Evolutionary conservation across 306 rosid species (phyloP), one percentile per base, ranked within the genome.

Genomic region (Acacia acuminata): DNA sequence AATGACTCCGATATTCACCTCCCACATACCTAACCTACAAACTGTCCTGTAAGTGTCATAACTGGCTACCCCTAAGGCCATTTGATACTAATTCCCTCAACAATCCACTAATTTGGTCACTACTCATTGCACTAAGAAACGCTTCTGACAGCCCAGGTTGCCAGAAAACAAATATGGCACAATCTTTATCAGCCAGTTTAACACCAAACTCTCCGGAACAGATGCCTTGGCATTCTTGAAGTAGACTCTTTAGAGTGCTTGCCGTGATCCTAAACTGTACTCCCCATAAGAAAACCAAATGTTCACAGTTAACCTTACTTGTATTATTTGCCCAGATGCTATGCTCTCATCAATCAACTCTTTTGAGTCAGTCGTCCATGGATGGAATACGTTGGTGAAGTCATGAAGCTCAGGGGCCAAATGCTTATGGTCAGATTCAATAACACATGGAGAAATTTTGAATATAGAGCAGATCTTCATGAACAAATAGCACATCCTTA

Each of bases 221-320:
- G 43, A 90, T 83, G 10, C 75, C 75, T 20, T 90, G 27, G 1
- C 27, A 27, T 27, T 27, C 27, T 27, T 27, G 27, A 27, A 27
- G 27, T 27, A 27, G 27, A 94, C 12, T 78, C 90, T 87, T 95
- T 71, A 91, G 83, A 81, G 40, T 86, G 77, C 90, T 86, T 3
- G 97, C 95, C 8, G 95, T 95, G 79, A 81, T 73, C 19, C 92
- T 91, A 43, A 38, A 56, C 70, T 86, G 80, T 71, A 92, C 93
- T 83, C 98, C 98, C 99, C 98, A 92, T 77, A 93, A 60, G 90
- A 93, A 92, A 58, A 90, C 91, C 87, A 90, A 77, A 56, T 93
- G 83, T 58, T 85, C 85, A 66, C 86, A 81, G 77, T 79, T 87
- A 66, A 92, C 88, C 79, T 82, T 90, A 85, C 83, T 89, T 79